These are phyloP conservation scores for Cladophialophora carrionii DNA, from an alignment of 2,329 filamentous ascomycete species.

Conservation along the genomic window DNA sequence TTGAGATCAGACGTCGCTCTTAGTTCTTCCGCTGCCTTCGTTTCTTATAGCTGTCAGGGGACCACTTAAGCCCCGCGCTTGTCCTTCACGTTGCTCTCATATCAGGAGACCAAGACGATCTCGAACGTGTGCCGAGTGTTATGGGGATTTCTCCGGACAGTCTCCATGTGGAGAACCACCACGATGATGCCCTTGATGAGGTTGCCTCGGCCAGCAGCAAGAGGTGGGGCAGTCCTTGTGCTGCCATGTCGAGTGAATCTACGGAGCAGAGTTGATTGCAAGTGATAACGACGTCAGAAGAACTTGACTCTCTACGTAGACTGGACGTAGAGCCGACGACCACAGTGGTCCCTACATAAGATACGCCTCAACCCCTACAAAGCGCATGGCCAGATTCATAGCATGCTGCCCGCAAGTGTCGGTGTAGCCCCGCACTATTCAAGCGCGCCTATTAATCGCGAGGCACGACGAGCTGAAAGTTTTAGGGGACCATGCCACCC, in stretches of 20 bases:
- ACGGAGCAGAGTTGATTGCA: not conserved
- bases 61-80: constrained; percentile 19
- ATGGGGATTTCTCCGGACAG: constrained; percentile 22
- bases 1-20: not conserved
- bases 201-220: not conserved
- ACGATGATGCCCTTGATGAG: not conserved
- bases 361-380: not conserved
- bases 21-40: not conserved
- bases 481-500: not conserved
- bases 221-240: not conserved
- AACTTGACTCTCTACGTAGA: not conserved
- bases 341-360: not conserved
- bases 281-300: not conserved
- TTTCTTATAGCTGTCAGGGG: constrained; percentile 11
- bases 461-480: not conserved
- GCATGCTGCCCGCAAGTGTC: not conserved
- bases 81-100: constrained; percentile 1
- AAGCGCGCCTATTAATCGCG: not conserved
- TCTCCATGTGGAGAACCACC: constrained; percentile 24
- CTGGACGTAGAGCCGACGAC: not conserved
- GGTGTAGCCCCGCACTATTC: not conserved
- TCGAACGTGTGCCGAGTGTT: constrained; percentile 8
- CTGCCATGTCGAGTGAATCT: not conserved
- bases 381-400: not conserved
- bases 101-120: constrained; percentile 9